A percentile compares a stretch with the other conserved stretches of the same genome.
phyloP scores from a whole-genome alignment of 1,139 yeast species.

The Diutina mesorugosa region DNA sequence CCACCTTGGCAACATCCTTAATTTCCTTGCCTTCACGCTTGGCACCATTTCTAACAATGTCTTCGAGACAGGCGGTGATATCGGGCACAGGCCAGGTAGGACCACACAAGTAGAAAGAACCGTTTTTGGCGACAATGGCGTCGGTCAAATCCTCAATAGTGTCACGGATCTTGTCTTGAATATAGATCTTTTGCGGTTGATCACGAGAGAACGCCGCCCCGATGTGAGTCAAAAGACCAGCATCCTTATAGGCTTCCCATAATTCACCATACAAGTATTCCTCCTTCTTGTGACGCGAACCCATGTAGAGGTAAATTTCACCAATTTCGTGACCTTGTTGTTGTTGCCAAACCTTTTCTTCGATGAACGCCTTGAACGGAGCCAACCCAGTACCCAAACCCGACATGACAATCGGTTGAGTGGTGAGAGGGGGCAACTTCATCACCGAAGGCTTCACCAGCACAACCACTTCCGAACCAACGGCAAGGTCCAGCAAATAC shows the following conservation, averaged over 20 bases:
- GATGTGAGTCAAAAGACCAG: conserved; percentile 84
- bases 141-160: conserved; percentile 59
- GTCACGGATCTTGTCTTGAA: conserved; percentile 87
- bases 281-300: conserved; percentile 92
- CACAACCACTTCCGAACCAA: conserved; percentile 84
- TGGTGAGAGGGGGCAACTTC: conserved; percentile 82
- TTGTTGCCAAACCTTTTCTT: conserved; percentile 90
- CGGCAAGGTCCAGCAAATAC: conserved; percentile 62
- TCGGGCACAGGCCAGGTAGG: conserved; percentile 99
- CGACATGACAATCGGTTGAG: conserved; percentile 90
- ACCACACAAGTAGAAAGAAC: conserved; percentile 93
- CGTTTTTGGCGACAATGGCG: conserved; percentile 67
- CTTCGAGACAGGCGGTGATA: conserved; percentile 81
- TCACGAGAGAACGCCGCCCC: conserved; percentile 99
- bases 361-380: conserved; percentile 94
- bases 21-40: conserved; percentile 49
- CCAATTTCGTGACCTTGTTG: conserved; percentile 86
- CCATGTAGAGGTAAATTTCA: conserved; percentile 76
- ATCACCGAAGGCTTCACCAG: conserved; percentile 94
- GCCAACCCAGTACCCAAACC: conserved; percentile 98
- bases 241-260: conserved; percentile 93
- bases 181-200: conserved; percentile 88
- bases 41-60: conserved; percentile 66
- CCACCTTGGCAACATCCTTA: conserved; percentile 59
- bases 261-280: conserved; percentile 94